Base-by-base conservation (phyloP, 768 basidiomycete genomes). In the Strobilomyces echinocephalus region DNA sequence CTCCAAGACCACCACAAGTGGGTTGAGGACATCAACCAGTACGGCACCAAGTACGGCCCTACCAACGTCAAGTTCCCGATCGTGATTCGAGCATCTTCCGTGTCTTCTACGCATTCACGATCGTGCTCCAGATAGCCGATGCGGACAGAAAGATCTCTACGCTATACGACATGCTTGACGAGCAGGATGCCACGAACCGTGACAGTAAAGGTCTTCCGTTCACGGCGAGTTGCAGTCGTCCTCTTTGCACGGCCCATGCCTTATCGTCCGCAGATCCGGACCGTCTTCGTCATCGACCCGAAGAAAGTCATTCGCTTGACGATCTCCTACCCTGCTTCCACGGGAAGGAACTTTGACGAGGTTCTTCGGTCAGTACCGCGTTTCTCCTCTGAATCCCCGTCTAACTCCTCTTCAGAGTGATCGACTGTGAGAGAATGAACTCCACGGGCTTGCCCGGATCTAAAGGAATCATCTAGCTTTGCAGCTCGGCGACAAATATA, bases 81-180 rank as follows among this genome's bases (percentile, higher is more conserved):
- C 72, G 91, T 90, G 70, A 53, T 26, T 21, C 51, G 6, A 30
- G 14, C 33, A 31, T 21, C 21, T 18, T 42, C 24, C 14, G 16
- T 34, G 24, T 31, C 53, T 31, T 36, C 3, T 18, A 24, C n/a
- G 42, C n/a, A 28, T 60, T 68, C 34, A 65, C 46, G 28, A 26
- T 40, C 14, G 14, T 36, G 3, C 24, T 21, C 16, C 61, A 93
- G 90, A 98, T 99, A 62, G 97, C 92, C 46, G 97, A 99, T 69
- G 78, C 81, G 21, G 87, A 94, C 66, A 81, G 95, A 70, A 87
- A 80, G 66, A 80, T 97, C 44, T 87, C 92, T 9, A 82, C 81
- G 39, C 73, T 91, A 52, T 95, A 97, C 66, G 95, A 97, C 68
- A 97, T 97, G 95, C 79, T 98, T 53, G 97, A 98, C 70, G 80